Conservation (phyloP, 148 eudicot species). For the Cornus controversa region DNA sequence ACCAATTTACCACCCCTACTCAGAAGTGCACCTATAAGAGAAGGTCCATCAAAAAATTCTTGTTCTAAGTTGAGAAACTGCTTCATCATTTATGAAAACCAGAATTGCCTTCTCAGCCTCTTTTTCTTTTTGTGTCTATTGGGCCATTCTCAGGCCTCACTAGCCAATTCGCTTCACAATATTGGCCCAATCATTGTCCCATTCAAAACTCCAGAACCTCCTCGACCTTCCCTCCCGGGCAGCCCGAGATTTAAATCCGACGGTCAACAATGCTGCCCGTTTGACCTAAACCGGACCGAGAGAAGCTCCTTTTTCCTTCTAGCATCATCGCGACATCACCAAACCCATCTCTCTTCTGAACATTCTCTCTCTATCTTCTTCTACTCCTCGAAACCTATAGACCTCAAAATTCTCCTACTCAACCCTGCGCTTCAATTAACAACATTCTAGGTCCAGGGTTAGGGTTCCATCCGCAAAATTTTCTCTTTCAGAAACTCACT, state of each 20-base stretch:
- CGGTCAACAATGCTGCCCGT: neutral
- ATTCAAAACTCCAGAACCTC: neutral
- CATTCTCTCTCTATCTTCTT: conserved; percentile 19
- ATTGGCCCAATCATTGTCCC: neutral
- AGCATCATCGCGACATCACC: conserved; percentile 29
- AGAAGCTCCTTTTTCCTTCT: conserved; percentile 18
- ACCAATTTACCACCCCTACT: no score
- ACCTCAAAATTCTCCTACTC: neutral
- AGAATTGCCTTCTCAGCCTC: no score
- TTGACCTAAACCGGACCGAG: neutral
- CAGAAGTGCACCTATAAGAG: no score
- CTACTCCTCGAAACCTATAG: neutral
- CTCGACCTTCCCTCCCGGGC: neutral
- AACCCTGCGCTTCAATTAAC: no score
- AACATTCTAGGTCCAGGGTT: neutral
- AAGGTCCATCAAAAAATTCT: no score
- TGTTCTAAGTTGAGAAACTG: no score
- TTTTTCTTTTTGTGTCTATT: no score
- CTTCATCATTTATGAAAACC: no score
- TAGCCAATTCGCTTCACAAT: no score
- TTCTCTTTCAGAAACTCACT: neutral
- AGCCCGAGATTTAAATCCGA: neutral
- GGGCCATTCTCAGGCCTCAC: no score
- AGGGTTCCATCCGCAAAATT: neutral
- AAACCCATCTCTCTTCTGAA: neutral